A percentile compares a stretch with the other conserved stretches of the same genome.
phyloP scores from a whole-genome alignment of 768 basidiomycete species.

The Auriscalpium vulgare region DNA sequence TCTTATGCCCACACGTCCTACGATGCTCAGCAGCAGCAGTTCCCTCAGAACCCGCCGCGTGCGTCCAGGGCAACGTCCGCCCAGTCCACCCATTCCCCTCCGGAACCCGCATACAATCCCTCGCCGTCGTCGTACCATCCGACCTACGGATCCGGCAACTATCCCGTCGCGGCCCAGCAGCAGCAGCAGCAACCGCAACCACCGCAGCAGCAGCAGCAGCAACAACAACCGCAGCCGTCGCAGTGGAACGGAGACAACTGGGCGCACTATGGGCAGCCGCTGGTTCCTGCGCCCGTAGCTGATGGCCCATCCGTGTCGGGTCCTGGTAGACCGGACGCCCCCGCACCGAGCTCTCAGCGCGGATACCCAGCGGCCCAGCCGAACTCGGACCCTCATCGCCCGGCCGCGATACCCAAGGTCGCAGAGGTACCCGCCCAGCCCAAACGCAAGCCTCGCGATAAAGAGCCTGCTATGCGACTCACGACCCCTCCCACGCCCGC shows the following conservation, averaged over 20 bases:
- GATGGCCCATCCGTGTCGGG: conserved; percentile 15
- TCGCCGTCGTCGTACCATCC: conserved; percentile 15
- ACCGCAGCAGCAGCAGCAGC: background rate
- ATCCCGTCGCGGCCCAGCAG: background rate
- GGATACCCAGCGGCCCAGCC: conserved; percentile 21
- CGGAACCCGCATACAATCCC: conserved; percentile 18
- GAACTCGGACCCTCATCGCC: conserved; percentile 25
- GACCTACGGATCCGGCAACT: conserved; percentile 13
- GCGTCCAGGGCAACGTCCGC: conserved; percentile 20
- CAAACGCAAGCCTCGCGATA: conserved; percentile 30
- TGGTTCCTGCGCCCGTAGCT: conserved; percentile 4
- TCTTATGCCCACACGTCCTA: conserved; percentile 29
- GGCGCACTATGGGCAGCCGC: conserved; percentile 9
- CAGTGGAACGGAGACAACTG: conserved; percentile 17
- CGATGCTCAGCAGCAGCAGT: conserved; percentile 17
- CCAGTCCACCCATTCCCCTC: conserved; percentile 20
- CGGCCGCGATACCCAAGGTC: conserved; percentile 19
- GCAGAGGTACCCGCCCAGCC: conserved; percentile 15
- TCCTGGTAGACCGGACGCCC: conserved; percentile 25
- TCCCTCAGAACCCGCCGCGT: conserved; percentile 19
- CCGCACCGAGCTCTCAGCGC: conserved; percentile 24
- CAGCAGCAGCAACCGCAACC: conserved; percentile 10
- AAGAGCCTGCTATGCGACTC: conserved; percentile 23
- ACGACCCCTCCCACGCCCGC: conserved; percentile 17
- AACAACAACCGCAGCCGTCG: conserved; percentile 6